Base-by-base conservation (phyloP, 176 grass and related monocot genomes). In the Olyra latifolia region DNA sequence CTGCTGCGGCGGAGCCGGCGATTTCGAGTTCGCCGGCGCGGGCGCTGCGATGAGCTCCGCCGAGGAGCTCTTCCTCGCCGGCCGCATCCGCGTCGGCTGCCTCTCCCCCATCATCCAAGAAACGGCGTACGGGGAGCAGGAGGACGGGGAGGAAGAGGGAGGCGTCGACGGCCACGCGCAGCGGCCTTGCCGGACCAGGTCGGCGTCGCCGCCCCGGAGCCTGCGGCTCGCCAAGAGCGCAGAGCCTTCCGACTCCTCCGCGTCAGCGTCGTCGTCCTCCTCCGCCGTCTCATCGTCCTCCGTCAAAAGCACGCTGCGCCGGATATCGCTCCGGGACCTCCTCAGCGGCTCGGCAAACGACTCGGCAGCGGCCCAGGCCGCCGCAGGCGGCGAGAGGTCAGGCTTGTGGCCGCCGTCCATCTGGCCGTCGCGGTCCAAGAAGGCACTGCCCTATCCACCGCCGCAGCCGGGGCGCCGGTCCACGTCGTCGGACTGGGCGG, bases 291-390 rank as follows among this genome's bases (percentile, higher is more conserved):
- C 62, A 0, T 87, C 78, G 0, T 83, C 81, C 13, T 72, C 73
- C 46, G 32, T 62, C 1, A 89, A 89, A 64, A 47, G 12, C 47
- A 76, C 20, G 2, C 71, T 71, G 0, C 71, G 77, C 55, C 59
- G 82, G 65, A 76, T 81, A 40, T 89, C 87, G 25, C 77, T 89
- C 6, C 82, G 87, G 64, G 87, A 89, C 77, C 87, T 89, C 47
- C 82, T 89, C 38, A 16, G 35, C 10, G 44, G 82, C 62, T 62
- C 76, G 32, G 47, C 14, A 13, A 8, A 24, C 62, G 45, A 80
- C 55, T 41, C 38, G 15, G 32, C 22, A n/a, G 5, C 5, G 24
- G 0, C 29, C 15, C 42, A 60, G 2, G 62, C 35, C 25, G 4
- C 19, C 42, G 66, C 71, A 0, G 35, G 20, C 56, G 63, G 45